These are phyloP conservation scores for Gossypium schwendimanii DNA, from an alignment of 441 rosid genomes.

Conservation along the genomic window DNA sequence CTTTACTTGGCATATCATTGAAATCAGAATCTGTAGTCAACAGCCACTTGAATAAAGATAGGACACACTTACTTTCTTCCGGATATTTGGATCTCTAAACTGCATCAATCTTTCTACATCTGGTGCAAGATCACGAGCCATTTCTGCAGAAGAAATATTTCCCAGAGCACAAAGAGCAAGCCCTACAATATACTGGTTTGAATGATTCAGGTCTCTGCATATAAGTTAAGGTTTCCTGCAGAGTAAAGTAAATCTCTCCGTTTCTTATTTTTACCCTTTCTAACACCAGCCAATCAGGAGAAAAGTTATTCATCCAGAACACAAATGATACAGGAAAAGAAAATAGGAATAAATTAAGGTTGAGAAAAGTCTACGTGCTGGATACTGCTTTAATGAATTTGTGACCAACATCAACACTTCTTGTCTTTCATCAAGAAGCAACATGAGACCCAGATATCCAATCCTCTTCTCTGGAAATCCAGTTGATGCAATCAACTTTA, in stretches of 20 bases:
- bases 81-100: slow-evolving; percentile 96
- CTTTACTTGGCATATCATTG: background rate
- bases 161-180: slow-evolving; percentile 99
- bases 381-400: slow-evolving; percentile 98
- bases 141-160: slow-evolving; percentile 96
- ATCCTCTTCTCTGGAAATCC: slow-evolving; percentile 99
- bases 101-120: slow-evolving; percentile 95
- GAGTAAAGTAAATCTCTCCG: slow-evolving; percentile 10
- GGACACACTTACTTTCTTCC: slow-evolving; percentile 66
- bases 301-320: background rate
- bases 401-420: slow-evolving; percentile 99
- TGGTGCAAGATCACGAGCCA: slow-evolving; percentile 99
- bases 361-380: slow-evolving; percentile 20
- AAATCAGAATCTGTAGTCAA: background rate
- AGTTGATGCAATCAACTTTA: slow-evolving; percentile 84
- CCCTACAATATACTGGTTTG: slow-evolving; percentile 94
- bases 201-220: slow-evolving; percentile 92
- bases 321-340: background rate
- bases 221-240: slow-evolving; percentile 51
- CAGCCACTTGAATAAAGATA: slow-evolving; percentile 11
- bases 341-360: background rate
- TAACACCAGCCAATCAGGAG: slow-evolving; percentile 1
- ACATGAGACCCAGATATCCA: slow-evolving; percentile 95
- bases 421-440: slow-evolving; percentile 99
- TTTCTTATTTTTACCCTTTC: slow-evolving; percentile 1